phyloP scores from a whole-genome alignment of 2,329 filamentous ascomycete genomes.

The Neurospora crassa region DNA sequence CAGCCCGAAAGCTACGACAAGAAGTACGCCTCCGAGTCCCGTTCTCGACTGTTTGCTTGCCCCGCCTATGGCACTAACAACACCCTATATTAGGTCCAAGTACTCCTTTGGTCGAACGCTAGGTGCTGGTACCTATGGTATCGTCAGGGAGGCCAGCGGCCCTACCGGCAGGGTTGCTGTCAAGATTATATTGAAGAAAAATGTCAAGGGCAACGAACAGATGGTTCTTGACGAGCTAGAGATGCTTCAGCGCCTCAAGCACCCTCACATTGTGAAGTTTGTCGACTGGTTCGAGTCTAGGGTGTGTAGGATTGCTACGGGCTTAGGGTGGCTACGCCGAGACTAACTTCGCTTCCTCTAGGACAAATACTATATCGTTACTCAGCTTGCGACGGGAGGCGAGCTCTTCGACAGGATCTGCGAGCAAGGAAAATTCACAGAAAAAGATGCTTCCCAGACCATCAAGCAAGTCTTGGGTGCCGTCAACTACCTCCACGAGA shows the following conservation, averaged over 20 bases:
- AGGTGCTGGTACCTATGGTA: slow-evolving; percentile 95
- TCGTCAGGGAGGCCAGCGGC: slow-evolving; percentile 89
- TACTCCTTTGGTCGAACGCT: slow-evolving; percentile 91
- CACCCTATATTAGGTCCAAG: slow-evolving; percentile 49
- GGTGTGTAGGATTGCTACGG: slow-evolving; percentile 40
- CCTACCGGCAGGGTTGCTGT: slow-evolving; percentile 79
- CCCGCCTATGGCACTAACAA: slow-evolving; percentile 10
- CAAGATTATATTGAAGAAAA: slow-evolving; percentile 99
- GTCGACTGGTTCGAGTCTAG: slow-evolving; percentile 99
- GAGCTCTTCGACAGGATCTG: slow-evolving; percentile 98
- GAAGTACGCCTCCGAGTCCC: slow-evolving; percentile 53
- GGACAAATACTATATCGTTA: slow-evolving; percentile 99
- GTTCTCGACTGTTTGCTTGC: not conserved
- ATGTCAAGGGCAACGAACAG: slow-evolving; percentile 93
- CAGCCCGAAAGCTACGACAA: slow-evolving; percentile 98
- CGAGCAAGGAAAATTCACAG: slow-evolving; percentile 95
- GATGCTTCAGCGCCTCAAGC: slow-evolving; percentile 82
- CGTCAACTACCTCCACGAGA: slow-evolving; percentile 87
- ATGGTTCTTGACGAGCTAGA: slow-evolving; percentile 98
- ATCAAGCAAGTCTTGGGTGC: slow-evolving; percentile 90
- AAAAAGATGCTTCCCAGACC: slow-evolving; percentile 93
- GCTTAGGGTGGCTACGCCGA: slow-evolving; percentile 1
- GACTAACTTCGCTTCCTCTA: slow-evolving; percentile 25
- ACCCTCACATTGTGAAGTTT: slow-evolving; percentile 94
- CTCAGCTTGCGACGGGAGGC: slow-evolving; percentile 87